Percentiles rank a stretch among this genome's conserved stretches.
Evolutionary conservation across 495 filamentous ascomycete species (phyloP).

Genomic region (Aspergillus homomorphus): DNA sequence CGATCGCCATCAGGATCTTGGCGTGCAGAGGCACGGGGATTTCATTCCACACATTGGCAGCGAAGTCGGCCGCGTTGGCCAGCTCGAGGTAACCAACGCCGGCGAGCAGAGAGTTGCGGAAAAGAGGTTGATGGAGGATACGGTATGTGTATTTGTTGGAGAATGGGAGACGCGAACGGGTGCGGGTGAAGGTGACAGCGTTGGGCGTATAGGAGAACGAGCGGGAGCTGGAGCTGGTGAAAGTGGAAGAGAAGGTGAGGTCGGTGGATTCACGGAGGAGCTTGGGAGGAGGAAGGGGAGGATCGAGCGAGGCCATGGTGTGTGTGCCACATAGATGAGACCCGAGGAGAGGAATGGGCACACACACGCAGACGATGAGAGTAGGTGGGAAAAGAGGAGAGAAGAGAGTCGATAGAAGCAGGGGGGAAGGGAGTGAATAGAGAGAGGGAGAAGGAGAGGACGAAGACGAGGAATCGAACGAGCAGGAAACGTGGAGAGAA

Average conservation of each 20-base stretch:
- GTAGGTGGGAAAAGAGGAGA: not conserved
- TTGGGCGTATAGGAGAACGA: not conserved
- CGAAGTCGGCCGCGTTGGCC: slow-evolving; percentile 52
- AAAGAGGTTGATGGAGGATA: slow-evolving; percentile 30
- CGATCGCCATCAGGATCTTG: slow-evolving; percentile 47
- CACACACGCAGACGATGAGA: not conserved
- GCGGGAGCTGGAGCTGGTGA: slow-evolving; percentile 14
- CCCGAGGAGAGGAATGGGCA: not conserved
- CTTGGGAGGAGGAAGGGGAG: not conserved
- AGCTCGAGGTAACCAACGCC: slow-evolving; percentile 50
- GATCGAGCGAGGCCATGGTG: not conserved
- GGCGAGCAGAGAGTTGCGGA: slow-evolving; percentile 46
- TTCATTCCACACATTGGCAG: slow-evolving; percentile 53
- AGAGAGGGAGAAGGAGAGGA: not conserved
- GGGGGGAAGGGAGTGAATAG: not conserved
- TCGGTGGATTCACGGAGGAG: slow-evolving; percentile 9
- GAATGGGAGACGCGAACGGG: not conserved
- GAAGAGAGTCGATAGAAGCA: not conserved
- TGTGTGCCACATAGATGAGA: not conserved
- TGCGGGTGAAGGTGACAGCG: slow-evolving; percentile 15
- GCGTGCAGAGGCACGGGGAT: slow-evolving; percentile 45
- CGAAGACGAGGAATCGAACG: not conserved
- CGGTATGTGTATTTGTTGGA: not conserved
- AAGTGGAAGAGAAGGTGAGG: slow-evolving; percentile 14
- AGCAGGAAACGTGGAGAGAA: slow-evolving; percentile 1